A percentile compares a stretch with the other conserved stretches of the same genome.
Conservation (phyloP, 768 basidiomycete species). For the Leccinum subtestaceum region DNA sequence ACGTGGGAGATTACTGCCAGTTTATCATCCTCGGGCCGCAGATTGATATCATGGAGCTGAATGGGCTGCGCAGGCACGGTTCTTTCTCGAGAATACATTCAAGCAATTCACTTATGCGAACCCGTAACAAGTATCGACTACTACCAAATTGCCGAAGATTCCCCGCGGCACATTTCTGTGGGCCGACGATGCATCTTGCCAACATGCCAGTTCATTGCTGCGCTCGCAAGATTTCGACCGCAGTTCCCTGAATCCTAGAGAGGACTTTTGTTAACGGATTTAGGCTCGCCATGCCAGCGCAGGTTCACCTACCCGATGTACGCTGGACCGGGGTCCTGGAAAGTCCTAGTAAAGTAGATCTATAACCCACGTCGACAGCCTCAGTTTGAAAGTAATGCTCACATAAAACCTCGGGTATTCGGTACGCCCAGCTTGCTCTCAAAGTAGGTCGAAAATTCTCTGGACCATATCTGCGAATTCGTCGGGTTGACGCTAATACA, state of each 20-base stretch:
- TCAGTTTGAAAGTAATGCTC: not conserved
- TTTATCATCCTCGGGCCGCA: no score
- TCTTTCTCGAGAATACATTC: not conserved
- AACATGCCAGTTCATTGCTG: not conserved
- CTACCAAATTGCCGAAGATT: not conserved
- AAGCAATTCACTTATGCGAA: not conserved
- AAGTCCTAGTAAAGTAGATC: slow-evolving; percentile 12
- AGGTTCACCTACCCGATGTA: slow-evolving; percentile 22
- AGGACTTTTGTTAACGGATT: not conserved
- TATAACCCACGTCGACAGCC: not conserved
- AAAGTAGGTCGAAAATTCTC: slow-evolving; percentile 53
- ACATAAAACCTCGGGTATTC: slow-evolving; percentile 62
- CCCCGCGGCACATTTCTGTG: not conserved
- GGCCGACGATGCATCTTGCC: not conserved
- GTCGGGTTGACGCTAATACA: slow-evolving; percentile 34
- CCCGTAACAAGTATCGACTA: not conserved
- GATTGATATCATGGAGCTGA: not conserved
- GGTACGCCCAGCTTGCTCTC: slow-evolving; percentile 50
- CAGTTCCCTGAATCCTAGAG: slow-evolving; percentile 17
- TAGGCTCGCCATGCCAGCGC: not conserved
- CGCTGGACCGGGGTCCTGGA: slow-evolving; percentile 25
- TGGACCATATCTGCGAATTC: slow-evolving; percentile 53
- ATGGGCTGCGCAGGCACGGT: no score
- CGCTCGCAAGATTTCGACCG: slow-evolving; percentile 7
- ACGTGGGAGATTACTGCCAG: no score